Base-by-base conservation (phyloP, 345 rosid genomes). In the Dovyalis caffra region DNA sequence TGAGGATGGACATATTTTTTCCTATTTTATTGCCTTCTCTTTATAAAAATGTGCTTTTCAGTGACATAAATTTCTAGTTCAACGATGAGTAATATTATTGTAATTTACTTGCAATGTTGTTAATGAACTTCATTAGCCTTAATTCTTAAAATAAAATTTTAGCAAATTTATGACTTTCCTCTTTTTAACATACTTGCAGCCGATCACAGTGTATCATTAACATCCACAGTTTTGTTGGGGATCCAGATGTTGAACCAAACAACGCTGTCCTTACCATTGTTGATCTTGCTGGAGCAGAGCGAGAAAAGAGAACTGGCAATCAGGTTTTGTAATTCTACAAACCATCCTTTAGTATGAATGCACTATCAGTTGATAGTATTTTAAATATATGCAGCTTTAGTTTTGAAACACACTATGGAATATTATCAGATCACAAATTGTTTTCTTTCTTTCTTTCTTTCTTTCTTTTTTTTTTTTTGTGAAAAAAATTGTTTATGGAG, bases 211-310 rank as follows among this genome's bases (percentile, higher is more conserved):
- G 99, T 83, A 84, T 95, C 77, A 95, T 92, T 74, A 95, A 88
- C 85, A 80, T 95, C 67, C 88, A 84, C 53, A 73, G 83, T 69
- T 49, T 71, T 56, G 64, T 29, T 20, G 71, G 71, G 35, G 86
- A 85, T 40, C 79, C 57, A 51, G 70, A 82, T 76, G 66, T 69
- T 68, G 89, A 79, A 70, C 77, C 77, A 45, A 79, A 72, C 74
- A 75, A 79, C 78, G 85, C 89, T 74, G 73, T 86, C 76, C 78
- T 95, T 66, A 90, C 97, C 16, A 87, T 95, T 73, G 94, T 91
- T 73, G 99, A 95, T 83, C 85, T 95, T 71, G 99, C 99, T 11
- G 99, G 99, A 81, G 94, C 99, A 47, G 99, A 95, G 85, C 88
- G 99, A 80, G 97, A 90, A 82, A 91, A 87, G 78, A 83, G 88